Percentiles rank a stretch among this genome's conserved stretches.
Evolutionary conservation across 257 asterid species (phyloP).

Genomic region (Solanum chilense): DNA sequence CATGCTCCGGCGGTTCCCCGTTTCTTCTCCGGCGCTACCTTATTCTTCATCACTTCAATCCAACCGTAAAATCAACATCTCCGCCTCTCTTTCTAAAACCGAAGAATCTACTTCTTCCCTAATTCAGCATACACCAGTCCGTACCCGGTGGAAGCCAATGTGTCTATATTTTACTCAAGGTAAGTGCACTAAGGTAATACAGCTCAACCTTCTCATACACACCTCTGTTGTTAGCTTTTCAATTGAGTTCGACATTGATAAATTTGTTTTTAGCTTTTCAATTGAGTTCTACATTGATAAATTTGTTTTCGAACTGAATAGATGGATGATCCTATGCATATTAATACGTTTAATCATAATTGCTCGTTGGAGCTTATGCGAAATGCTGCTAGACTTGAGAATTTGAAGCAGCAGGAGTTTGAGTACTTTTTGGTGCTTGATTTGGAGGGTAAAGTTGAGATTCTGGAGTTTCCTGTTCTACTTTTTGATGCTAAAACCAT

Average conservation of each 20-base stretch:
- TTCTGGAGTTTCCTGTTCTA: conserved; percentile 86
- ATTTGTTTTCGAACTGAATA: conserved; percentile 4
- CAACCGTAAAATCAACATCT: conserved; percentile 5
- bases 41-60: conserved; percentile 4
- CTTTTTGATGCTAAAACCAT: conserved; percentile 69
- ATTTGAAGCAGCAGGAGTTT: conserved; percentile 40
- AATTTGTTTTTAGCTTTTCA: not conserved
- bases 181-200: conserved; percentile 73
- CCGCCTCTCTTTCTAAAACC: conserved; percentile 15
- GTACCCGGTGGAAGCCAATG: conserved; percentile 63
- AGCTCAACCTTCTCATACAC: not conserved
- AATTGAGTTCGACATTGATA: not conserved
- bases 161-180: conserved; percentile 79
- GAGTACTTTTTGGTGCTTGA: conserved; percentile 88
- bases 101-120: conserved; percentile 30
- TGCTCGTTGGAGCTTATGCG: conserved; percentile 33
- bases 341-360: conserved; percentile 57
- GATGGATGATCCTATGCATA: conserved; percentile 70
- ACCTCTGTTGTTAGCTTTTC: not conserved
- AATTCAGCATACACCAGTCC: conserved; percentile 6
- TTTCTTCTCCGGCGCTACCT: not conserved
- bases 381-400: conserved; percentile 9
- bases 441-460: conserved; percentile 99
- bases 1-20: conserved; percentile 28
- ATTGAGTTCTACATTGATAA: not conserved